These are phyloP conservation scores for Apostasia shenzhenica DNA, from an alignment of 106 monocot genomes.

Conservation along the genomic window DNA sequence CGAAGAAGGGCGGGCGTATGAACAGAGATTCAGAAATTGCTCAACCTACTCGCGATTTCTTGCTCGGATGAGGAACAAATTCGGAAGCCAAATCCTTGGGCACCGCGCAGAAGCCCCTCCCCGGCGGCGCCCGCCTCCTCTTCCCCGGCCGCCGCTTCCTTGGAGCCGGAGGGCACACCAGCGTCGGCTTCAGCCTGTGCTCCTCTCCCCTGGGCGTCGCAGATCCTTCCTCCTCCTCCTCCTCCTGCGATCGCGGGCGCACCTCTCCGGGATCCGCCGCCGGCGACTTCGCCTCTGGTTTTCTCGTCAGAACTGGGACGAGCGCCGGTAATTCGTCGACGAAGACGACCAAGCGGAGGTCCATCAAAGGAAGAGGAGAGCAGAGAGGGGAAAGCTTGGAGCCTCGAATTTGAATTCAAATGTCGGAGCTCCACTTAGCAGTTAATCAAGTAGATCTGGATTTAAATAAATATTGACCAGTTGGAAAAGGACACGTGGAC, in stretches of 20 bases:
- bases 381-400: not conserved
- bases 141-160: too few relatives aligned
- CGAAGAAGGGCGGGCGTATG: too few relatives aligned
- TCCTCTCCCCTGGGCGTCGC: not conserved
- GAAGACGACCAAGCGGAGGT: not conserved
- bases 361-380: not conserved
- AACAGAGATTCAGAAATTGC: too few relatives aligned
- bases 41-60: too few relatives aligned
- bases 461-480: too few relatives aligned
- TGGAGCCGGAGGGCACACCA: too few relatives aligned
- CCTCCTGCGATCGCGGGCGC: not conserved
- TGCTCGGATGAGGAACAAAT: too few relatives aligned
- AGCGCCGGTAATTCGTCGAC: slow-evolving; percentile 1
- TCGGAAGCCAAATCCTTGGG: too few relatives aligned
- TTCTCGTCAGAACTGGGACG: not conserved
- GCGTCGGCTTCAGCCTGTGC: not conserved
- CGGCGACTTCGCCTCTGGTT: not conserved
- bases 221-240: not conserved
- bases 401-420: slow-evolving; percentile 8
- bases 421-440: not conserved
- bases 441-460: too few relatives aligned
- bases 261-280: not conserved
- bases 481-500: too few relatives aligned
- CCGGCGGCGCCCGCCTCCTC: too few relatives aligned
- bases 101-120: too few relatives aligned